Percentiles rank a stretch among this genome's conserved stretches.
Conservation (phyloP, 1,284 basidiomycete species). For the Apiotrichum domesticum region DNA sequence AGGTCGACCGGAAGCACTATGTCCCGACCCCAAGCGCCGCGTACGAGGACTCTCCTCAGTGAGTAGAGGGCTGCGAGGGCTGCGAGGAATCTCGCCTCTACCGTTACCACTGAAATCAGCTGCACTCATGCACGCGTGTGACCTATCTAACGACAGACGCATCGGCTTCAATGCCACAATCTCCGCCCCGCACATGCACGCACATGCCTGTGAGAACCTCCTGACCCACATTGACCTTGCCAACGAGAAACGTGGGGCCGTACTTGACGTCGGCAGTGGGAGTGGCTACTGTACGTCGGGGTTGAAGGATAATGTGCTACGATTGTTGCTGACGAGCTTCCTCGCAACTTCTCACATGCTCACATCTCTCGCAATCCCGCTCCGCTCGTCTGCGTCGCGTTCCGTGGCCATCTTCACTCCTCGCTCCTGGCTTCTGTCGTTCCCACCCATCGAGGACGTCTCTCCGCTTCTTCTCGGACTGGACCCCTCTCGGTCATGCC, state of each 20-base stretch:
- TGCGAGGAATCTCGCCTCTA: background rate
- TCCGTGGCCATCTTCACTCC: background rate
- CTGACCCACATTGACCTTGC: slow-evolving; percentile 25
- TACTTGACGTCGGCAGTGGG: slow-evolving; percentile 46
- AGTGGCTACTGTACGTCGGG: slow-evolving; percentile 61
- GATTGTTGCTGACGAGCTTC: background rate
- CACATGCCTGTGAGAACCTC: slow-evolving; percentile 41
- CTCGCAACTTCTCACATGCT: no score
- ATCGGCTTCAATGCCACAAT: slow-evolving; percentile 47
- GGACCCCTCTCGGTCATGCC: background rate
- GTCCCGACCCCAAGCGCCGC: slow-evolving; percentile 20
- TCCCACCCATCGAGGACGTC: background rate
- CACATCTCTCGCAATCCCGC: background rate
- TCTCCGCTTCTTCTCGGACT: background rate
- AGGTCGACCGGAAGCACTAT: slow-evolving; percentile 43
- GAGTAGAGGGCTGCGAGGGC: slow-evolving; percentile 7
- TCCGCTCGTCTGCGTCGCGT: background rate
- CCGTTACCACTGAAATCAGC: no score
- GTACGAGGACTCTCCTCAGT: slow-evolving; percentile 47
- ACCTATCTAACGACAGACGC: slow-evolving; percentile 17
- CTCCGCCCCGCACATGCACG: slow-evolving; percentile 48
- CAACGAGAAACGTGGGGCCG: slow-evolving; percentile 14
- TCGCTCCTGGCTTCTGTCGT: background rate
- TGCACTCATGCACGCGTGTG: no score
- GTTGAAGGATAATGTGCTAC: no score